Conservation (phyloP, 768 basidiomycete genomes). For the Suillus cothurnatus region DNA sequence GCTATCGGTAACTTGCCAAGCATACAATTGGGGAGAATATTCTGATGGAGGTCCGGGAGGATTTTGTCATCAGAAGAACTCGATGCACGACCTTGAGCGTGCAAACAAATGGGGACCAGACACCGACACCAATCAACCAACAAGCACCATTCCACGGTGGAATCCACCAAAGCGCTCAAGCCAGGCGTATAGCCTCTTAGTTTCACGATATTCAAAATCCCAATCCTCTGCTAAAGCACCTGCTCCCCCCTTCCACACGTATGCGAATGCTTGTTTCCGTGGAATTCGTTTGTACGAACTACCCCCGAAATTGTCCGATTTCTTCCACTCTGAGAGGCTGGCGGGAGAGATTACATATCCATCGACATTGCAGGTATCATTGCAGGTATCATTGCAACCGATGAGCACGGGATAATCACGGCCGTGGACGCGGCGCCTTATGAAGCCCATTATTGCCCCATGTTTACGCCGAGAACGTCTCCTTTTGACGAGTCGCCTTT, state of each 20-base stretch:
- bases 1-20: not conserved
- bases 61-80: not conserved
- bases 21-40: not conserved
- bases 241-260: not conserved
- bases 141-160: not conserved
- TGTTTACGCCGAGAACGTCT: constrained; percentile 3
- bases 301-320: not conserved
- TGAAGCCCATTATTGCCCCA: not conserved
- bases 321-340: not conserved
- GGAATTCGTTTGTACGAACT: not conserved
- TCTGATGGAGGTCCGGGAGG: not conserved
- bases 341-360: not conserved
- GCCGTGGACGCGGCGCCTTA: not conserved
- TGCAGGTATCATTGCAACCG: not conserved
- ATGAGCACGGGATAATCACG: not conserved
- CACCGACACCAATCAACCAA: not conserved
- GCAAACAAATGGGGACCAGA: not conserved
- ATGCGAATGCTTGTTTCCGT: not conserved
- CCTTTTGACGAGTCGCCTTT: not conserved
- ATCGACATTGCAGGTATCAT: not conserved
- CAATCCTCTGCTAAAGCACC: not conserved
- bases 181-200: not conserved
- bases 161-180: not conserved
- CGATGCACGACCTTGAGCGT: too few relatives aligned
- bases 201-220: not conserved